These are phyloP conservation scores for Gossypium rotundifolium DNA, from an alignment of 345 rosid species.

Conservation along the genomic window DNA sequence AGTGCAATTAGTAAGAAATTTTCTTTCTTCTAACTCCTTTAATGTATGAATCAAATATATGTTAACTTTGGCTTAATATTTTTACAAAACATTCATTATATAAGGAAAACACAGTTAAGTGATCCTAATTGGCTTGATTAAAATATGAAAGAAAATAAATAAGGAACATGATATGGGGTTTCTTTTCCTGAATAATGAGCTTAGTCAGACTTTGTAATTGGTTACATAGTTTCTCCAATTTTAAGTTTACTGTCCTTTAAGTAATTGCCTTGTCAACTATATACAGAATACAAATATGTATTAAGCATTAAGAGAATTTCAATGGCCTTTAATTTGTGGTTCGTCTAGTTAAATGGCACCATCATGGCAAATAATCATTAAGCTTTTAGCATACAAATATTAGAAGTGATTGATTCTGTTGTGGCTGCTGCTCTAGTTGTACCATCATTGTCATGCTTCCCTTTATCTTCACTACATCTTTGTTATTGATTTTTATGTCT, in stretches of 20 bases:
- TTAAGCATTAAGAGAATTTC: neutral
- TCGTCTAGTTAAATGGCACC: neutral
- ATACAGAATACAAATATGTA: neutral
- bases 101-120: neutral
- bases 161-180: neutral
- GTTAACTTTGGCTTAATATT: neutral
- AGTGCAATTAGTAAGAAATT: conserved; percentile 77
- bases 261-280: neutral
- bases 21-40: neutral
- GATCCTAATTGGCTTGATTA: neutral
- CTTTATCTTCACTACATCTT: neutral
- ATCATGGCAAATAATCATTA: neutral
- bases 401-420: neutral
- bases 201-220: neutral
- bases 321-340: neutral
- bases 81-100: neutral
- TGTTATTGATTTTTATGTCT: neutral
- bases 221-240: neutral
- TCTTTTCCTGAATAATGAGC: neutral
- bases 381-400: neutral
- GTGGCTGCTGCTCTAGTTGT: neutral
- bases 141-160: neutral
- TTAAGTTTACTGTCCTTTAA: neutral
- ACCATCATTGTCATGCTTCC: neutral
- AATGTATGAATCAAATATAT: neutral